Conservation (phyloP, 2,329 filamentous ascomycete species). For the Aspergillus persii region DNA sequence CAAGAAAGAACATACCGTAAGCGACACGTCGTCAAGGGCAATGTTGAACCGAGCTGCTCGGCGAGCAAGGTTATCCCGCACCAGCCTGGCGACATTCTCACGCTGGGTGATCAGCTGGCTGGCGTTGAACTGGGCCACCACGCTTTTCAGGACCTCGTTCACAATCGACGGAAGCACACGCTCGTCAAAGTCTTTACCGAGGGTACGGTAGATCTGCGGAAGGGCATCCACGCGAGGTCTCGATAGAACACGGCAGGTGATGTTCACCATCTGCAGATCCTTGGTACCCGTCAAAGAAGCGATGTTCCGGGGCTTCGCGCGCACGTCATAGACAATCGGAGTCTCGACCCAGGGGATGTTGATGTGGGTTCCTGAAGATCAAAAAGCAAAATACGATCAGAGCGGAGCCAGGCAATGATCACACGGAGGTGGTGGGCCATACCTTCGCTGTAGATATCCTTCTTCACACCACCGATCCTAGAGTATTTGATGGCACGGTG, state of each 20-base stretch:
- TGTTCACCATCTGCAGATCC: constrained; percentile 99
- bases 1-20: constrained; percentile 65
- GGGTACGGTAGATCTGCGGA: constrained; percentile 93
- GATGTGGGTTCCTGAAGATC: constrained; percentile 74
- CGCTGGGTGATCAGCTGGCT: constrained; percentile 98
- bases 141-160: constrained; percentile 97
- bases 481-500: constrained; percentile 99
- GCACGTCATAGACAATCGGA: constrained; percentile 94
- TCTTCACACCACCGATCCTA: constrained; percentile 84
- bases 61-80: constrained; percentile 87
- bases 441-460: constrained; percentile 97
- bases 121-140: constrained; percentile 98
- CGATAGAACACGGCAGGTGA: constrained; percentile 98
- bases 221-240: constrained; percentile 82
- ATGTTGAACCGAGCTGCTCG: constrained; percentile 97
- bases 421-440: constrained; percentile 18
- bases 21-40: constrained; percentile 90
- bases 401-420: neutral
- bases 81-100: constrained; percentile 89
- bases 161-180: constrained; percentile 94
- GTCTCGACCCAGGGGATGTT: constrained; percentile 97
- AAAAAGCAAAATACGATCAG: neutral
- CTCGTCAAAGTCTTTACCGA: constrained; percentile 96
- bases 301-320: constrained; percentile 94
- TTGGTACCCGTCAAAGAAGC: constrained; percentile 97